Evolutionary conservation across 306 rosid species (phyloP).

Genomic region (Quercus berberidifolia): DNA sequence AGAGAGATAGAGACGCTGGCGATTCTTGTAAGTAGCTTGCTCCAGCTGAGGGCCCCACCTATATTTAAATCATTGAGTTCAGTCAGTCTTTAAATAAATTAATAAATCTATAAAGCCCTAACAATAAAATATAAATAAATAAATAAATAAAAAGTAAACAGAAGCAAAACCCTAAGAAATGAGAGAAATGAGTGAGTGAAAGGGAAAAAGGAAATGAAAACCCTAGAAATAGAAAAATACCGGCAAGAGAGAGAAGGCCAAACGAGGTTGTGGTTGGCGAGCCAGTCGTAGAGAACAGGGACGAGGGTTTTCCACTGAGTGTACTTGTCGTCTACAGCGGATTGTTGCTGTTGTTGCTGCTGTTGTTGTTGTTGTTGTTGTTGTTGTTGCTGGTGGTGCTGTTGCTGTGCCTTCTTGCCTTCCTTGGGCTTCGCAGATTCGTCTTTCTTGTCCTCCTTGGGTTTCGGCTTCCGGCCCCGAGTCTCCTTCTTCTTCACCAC

Average conservation of each 20-base stretch:
- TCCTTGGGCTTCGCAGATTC: constrained; percentile 33
- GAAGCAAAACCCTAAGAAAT: background rate
- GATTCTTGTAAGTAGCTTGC: constrained; percentile 78
- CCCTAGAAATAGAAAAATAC: constrained; percentile 31
- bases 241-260: constrained; percentile 99
- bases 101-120: constrained; percentile 1
- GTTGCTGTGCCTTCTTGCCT: constrained; percentile 47
- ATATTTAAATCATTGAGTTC: background rate
- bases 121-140: background rate
- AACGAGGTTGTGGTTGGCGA: constrained; percentile 88
- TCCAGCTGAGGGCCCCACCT: constrained; percentile 90
- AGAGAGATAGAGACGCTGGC: constrained; percentile 75
- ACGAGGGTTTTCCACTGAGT: constrained; percentile 85
- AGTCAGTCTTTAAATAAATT: background rate
- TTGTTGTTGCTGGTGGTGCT: constrained; percentile 21
- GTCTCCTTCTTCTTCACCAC: constrained; percentile 79
- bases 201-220: background rate
- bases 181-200: constrained; percentile 16
- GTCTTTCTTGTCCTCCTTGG: constrained; percentile 75
- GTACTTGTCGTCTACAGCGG: constrained; percentile 76
- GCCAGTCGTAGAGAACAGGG: constrained; percentile 94
- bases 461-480: constrained; percentile 79
- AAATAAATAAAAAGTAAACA: background rate
- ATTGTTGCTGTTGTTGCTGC: background rate
- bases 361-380: background rate